Conservation (phyloP, 345 rosid genomes). For the Eutrema heterophyllum region DNA sequence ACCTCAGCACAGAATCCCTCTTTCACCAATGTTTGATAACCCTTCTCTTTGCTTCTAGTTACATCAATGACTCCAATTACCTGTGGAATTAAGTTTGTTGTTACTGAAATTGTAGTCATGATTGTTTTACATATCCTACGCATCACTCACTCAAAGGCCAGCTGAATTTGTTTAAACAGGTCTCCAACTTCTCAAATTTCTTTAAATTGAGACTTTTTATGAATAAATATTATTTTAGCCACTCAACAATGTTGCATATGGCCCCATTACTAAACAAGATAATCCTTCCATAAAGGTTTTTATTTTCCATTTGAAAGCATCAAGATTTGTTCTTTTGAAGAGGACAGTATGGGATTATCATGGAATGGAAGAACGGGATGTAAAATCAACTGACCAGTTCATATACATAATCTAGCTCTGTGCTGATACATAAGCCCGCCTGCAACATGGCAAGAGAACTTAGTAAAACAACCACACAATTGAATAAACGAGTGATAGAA, state of each 20-base stretch:
- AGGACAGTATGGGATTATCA: background rate
- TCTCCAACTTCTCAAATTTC: background rate
- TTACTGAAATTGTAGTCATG: conserved; percentile 9
- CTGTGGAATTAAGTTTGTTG: conserved; percentile 32
- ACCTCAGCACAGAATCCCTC: conserved; percentile 96
- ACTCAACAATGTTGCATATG: background rate
- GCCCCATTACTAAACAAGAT: background rate
- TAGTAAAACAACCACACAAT: conserved; percentile 5
- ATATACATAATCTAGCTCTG: conserved; percentile 79
- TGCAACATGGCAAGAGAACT: conserved; percentile 35
- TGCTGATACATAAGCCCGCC: conserved; percentile 66
- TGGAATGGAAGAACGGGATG: background rate
- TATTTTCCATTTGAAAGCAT: conserved; percentile 6
- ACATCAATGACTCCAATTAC: conserved; percentile 88
- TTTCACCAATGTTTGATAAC: conserved; percentile 80
- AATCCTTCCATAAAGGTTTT: background rate
- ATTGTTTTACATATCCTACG: background rate
- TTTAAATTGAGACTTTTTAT: background rate
- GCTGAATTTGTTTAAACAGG: background rate
- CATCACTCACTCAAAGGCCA: conserved; percentile 7
- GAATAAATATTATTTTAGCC: background rate
- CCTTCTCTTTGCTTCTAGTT: conserved; percentile 75
- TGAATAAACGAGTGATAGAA: background rate
- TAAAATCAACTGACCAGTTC: conserved; percentile 64
- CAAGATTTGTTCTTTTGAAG: background rate